Evolutionary conservation across 192 early-diverging fungal species (phyloP).

Genomic region (Backusella circina): DNA sequence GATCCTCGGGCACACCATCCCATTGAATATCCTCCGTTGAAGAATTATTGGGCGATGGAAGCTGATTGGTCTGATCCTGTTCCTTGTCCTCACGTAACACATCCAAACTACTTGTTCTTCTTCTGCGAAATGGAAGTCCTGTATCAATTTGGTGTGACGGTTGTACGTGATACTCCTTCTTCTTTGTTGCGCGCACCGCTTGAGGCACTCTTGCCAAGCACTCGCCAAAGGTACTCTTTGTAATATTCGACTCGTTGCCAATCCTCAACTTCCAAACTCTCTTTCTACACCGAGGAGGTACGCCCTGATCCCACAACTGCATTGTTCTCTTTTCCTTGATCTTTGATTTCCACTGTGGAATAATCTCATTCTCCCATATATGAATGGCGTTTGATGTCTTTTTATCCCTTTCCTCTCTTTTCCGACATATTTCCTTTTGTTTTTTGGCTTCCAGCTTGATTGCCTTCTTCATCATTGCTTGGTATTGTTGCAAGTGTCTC

Average conservation of each 20-base stretch:
- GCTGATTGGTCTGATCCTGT: neutral
- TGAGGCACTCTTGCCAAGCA: constrained; percentile 18
- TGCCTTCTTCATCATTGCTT: constrained; percentile 42
- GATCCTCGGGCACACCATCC: neutral
- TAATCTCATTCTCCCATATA: constrained; percentile 36
- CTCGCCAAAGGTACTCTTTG: constrained; percentile 24
- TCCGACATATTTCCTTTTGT: constrained; percentile 24
- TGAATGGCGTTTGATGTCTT: constrained; percentile 19
- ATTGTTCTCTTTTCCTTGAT: constrained; percentile 31
- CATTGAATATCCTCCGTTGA: neutral
- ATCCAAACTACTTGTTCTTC: constrained; percentile 32
- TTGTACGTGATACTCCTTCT: neutral
- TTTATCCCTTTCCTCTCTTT: constrained; percentile 37
- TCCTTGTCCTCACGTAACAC: constrained; percentile 16
- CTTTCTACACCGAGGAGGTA: constrained; percentile 39
- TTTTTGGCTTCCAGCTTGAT: constrained; percentile 32
- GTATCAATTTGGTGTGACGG: neutral
- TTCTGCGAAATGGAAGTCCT: neutral
- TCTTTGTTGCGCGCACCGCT: neutral
- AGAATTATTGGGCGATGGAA: neutral
- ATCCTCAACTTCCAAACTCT: constrained; percentile 37
- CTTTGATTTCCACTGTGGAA: constrained; percentile 38
- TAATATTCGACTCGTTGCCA: constrained; percentile 31
- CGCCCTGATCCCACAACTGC: constrained; percentile 37
- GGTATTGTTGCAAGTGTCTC: constrained; percentile 37